Conservation (phyloP, 345 rosid species). For the Brassica nigra region DNA sequence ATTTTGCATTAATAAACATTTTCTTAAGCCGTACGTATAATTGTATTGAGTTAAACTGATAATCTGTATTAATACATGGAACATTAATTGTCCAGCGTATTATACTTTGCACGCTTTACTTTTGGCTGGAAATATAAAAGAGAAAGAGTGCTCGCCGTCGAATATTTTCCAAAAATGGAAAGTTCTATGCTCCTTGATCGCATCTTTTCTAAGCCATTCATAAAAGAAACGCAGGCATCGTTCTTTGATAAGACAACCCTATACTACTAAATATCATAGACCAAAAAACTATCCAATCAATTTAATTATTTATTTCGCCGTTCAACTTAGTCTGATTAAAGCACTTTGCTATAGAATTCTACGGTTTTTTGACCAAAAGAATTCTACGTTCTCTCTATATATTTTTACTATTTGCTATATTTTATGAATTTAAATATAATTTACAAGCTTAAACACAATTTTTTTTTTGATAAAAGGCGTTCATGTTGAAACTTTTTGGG, state of each 20-base stretch:
- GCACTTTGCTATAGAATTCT: background rate
- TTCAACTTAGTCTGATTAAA: background rate
- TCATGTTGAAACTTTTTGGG: too few species aligned
- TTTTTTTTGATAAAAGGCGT: too few species aligned
- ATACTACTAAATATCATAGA: background rate
- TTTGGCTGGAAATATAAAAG: constrained; percentile 8
- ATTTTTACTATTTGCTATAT: background rate
- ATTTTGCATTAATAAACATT: background rate
- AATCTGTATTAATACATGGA: background rate
- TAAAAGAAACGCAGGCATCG: constrained; percentile 16
- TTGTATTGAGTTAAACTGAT: background rate
- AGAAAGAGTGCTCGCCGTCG: background rate
- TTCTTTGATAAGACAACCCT: constrained; percentile 36
- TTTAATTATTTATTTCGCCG: too few species aligned
- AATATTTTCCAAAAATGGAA: constrained; percentile 32
- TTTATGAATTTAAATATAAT: background rate
- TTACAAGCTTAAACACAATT: background rate
- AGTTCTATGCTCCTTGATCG: constrained; percentile 17
- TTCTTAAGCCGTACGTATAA: background rate
- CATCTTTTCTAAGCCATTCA: constrained; percentile 35
- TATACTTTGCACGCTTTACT: background rate
- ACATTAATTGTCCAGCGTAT: background rate
- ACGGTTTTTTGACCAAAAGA: background rate
- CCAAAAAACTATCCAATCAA: too few species aligned
- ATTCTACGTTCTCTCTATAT: too few species aligned